Conservation (phyloP, 495 filamentous ascomycete species). For the Filosporella fistucella region DNA sequence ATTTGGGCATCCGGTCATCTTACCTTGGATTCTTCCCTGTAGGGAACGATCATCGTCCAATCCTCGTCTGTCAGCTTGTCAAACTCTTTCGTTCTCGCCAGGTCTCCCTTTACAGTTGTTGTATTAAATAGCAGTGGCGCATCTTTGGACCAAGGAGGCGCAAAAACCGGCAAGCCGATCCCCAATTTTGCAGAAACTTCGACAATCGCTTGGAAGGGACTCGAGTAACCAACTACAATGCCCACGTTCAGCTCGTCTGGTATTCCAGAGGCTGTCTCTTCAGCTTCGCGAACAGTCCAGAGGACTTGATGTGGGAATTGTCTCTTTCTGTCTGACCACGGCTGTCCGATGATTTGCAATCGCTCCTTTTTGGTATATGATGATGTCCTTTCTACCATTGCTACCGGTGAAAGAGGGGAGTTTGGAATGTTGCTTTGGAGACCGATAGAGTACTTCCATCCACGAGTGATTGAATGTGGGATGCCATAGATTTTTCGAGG, state of each 20-base stretch:
- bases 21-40: too few species aligned
- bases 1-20: too few species aligned
- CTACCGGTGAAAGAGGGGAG: too few species aligned
- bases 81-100: not conserved
- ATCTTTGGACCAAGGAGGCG: not conserved
- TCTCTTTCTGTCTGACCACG: too few species aligned
- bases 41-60: not conserved
- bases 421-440: too few species aligned
- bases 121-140: not conserved
- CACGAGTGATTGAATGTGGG: too few species aligned
- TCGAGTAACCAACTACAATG: not conserved
- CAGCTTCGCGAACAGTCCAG: not conserved
- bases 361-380: too few species aligned
- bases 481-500: too few species aligned
- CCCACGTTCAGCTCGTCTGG: not conserved
- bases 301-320: too few species aligned
- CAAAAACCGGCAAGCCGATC: not conserved
- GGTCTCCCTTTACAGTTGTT: not conserved
- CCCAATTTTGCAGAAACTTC: not conserved
- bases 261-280: not conserved
- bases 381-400: too few species aligned
- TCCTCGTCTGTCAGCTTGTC: not conserved
- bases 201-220: not conserved
- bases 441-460: too few species aligned
- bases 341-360: too few species aligned